Base-by-base conservation (phyloP, 495 filamentous ascomycete species). In the Hyphodiscus hymeniophilus region DNA sequence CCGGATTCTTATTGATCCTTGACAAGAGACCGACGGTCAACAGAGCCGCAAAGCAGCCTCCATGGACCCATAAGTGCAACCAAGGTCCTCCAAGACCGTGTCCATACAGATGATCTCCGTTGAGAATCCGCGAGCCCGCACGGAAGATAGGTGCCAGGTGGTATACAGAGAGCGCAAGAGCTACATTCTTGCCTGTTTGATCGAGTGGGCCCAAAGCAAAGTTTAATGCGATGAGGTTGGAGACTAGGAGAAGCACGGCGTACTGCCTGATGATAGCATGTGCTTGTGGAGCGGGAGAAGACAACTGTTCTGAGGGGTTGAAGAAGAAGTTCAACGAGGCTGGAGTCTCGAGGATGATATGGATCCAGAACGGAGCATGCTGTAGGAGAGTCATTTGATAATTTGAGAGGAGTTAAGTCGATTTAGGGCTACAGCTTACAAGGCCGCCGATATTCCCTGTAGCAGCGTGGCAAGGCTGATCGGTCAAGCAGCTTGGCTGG, bases 211-310 rank as follows among this genome's bases (percentile, higher is more conserved):
- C 31, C 11, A 56, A 26, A 26, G 52, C 45, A 39, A 64, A 63
- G 24, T 57, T 52, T 11, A 52, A 42, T n/a, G 63, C 61, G 18
- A 69, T 59, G 34, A 63, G 31, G 50, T 48, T 61, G 17, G 59
- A 59, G 17, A 42, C 28, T 15, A 62, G 16, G 11, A 67, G 52
- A 1, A 68, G 54, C 17, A 66, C 40, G n/a, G 63, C 63, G 47
- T 64, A 67, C 45, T 68, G 63, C 20, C 50, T 42, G 44, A 67
- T 63, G 17, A 67, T 34, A 11, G 61, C 47, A 32, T 63, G 59
- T 7, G 66, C 58, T 48, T 63, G 58, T 12, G 55, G 54, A 8
- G 52, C 46, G 16, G 48, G 49, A 23, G 40, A 12, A 11, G 46
- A 21, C 7, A 67, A 57, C n/a, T 64, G 63, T 3, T 49, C 44